phyloP scores from a whole-genome alignment of 305 asterid species.

The Fraxinus sp. region DNA sequence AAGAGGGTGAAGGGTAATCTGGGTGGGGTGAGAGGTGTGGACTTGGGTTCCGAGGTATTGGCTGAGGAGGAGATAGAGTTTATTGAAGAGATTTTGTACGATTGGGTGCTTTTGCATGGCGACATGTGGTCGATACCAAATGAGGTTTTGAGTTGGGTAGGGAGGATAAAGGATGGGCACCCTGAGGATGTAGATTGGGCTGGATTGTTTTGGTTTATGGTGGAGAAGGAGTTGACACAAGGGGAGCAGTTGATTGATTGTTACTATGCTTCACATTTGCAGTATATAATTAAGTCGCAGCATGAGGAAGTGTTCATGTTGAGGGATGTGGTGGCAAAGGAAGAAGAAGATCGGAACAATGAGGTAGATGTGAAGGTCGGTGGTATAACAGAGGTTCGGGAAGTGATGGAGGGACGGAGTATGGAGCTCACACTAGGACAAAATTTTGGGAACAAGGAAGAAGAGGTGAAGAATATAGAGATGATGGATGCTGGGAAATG shows the following conservation, averaged over 20 bases:
- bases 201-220: conserved; percentile 78
- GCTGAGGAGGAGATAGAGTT: conserved; percentile 53
- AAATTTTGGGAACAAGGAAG: conserved; percentile 41
- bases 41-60: conserved; percentile 38
- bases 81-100: conserved; percentile 44
- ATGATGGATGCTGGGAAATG: conserved; percentile 32
- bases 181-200: conserved; percentile 94
- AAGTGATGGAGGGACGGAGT: conserved; percentile 33
- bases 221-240: conserved; percentile 70
- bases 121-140: conserved; percentile 68
- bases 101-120: conserved; percentile 75
- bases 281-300: conserved; percentile 59
- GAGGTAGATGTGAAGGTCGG: conserved; percentile 22
- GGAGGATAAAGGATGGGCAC: conserved; percentile 58
- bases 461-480: conserved; percentile 32
- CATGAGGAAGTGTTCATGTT: conserved; percentile 31
- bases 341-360: conserved; percentile 23
- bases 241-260: conserved; percentile 63
- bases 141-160: conserved; percentile 56
- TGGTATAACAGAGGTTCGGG: background rate
- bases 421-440: conserved; percentile 64
- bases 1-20: conserved; percentile 47
- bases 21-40: conserved; percentile 40
- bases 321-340: conserved; percentile 14
- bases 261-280: conserved; percentile 82